Percentiles rank a stretch among this genome's conserved stretches.
These are phyloP conservation scores for Iris macrosiphon DNA, from an alignment of 106 monocot species.

Conservation along the genomic window DNA sequence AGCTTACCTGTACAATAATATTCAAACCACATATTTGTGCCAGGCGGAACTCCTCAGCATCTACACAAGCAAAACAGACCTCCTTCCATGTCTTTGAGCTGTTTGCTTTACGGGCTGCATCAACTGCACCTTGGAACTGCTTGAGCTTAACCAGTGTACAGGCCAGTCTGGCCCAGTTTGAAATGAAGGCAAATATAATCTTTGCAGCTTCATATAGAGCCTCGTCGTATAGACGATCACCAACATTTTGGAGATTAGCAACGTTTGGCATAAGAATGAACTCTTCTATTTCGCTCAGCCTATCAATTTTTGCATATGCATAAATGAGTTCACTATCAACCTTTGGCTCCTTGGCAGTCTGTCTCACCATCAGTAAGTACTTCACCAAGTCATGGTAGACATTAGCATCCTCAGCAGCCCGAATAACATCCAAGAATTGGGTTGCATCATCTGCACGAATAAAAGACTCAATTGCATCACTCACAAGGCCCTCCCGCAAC, in stretches of 20 bases:
- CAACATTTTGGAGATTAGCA: slow-evolving; percentile 91
- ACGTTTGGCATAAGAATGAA: slow-evolving; percentile 98
- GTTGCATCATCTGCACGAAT: slow-evolving; percentile 89
- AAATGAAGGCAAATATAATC: slow-evolving; percentile 89
- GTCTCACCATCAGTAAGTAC: slow-evolving; percentile 92
- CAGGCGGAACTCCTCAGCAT: slow-evolving; percentile 94
- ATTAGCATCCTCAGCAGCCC: slow-evolving; percentile 71
- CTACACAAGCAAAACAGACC: slow-evolving; percentile 98
- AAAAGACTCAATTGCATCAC: slow-evolving; percentile 91
- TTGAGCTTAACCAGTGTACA: slow-evolving; percentile 76
- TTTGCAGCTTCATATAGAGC: slow-evolving; percentile 87
- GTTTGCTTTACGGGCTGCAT: slow-evolving; percentile 98
- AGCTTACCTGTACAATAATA: slow-evolving; percentile 81
- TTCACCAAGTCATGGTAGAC: slow-evolving; percentile 87
- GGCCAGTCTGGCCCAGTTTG: slow-evolving; percentile 96
- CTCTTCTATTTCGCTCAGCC: slow-evolving; percentile 89
- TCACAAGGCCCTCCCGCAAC: slow-evolving; percentile 74
- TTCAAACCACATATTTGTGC: slow-evolving; percentile 95
- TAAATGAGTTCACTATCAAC: slow-evolving; percentile 94
- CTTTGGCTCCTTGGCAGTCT: slow-evolving; percentile 81
- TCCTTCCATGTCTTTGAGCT: slow-evolving; percentile 99
- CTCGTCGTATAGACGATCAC: slow-evolving; percentile 77
- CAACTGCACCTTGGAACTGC: slow-evolving; percentile 98
- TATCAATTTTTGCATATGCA: slow-evolving; percentile 96
- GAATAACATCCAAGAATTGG: slow-evolving; percentile 75